A percentile compares a stretch with the other conserved stretches of the same genome.
Conservation (phyloP, 1,284 basidiomycete species). For the Boletus austroedulis region DNA sequence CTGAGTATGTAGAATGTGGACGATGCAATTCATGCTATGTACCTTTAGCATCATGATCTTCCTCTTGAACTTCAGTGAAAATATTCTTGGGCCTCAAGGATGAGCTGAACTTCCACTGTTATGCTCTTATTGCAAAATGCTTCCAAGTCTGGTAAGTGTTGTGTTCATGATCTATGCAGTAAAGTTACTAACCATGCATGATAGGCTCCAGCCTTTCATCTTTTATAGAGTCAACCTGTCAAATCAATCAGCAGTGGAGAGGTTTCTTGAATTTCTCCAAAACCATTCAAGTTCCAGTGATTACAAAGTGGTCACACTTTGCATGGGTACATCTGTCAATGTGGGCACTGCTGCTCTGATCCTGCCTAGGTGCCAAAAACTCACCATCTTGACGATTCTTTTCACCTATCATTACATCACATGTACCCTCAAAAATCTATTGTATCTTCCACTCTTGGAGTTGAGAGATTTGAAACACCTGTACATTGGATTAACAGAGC, state of each 20-base stretch:
- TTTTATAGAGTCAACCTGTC: background rate
- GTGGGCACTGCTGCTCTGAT: background rate
- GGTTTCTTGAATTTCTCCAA: background rate
- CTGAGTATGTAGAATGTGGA: too few relatives aligned
- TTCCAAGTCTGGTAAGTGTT: background rate
- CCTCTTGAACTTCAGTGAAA: background rate
- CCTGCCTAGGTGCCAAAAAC: background rate
- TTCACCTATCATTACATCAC: background rate
- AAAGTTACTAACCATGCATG: too few relatives aligned
- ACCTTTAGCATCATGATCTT: background rate
- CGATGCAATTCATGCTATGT: too few relatives aligned
- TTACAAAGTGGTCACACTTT: background rate
- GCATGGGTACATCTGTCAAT: background rate
- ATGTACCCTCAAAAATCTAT: background rate
- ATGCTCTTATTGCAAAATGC: background rate
- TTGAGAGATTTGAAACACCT: background rate
- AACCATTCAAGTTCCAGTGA: background rate
- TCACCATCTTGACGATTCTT: background rate
- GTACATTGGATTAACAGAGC: background rate
- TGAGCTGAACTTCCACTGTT: background rate
- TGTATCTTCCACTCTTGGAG: background rate
- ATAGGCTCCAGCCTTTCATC: background rate
- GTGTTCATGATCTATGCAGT: background rate
- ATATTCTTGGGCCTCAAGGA: background rate
- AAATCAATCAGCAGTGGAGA: background rate